A percentile compares a stretch with the other conserved stretches of the same genome.
Evolutionary conservation across 2,329 filamentous ascomycete species (phyloP).

Genomic region (Penicillium sp.): DNA sequence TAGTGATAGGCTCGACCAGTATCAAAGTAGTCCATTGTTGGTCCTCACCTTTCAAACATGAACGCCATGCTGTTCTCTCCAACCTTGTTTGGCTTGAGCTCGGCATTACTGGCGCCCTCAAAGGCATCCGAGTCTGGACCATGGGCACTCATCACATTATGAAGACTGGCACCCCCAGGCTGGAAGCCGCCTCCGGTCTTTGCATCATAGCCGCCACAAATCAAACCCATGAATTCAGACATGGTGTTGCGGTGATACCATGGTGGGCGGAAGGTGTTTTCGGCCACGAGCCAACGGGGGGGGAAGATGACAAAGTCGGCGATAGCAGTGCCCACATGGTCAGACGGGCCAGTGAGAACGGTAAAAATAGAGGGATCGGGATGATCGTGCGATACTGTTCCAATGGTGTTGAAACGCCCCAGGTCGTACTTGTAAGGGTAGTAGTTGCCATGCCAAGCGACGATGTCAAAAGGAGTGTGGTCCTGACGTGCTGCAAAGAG

Average conservation of each 20-base stretch:
- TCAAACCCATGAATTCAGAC: slow-evolving; percentile 62
- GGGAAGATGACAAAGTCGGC: slow-evolving; percentile 62
- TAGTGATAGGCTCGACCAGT: slow-evolving; percentile 22
- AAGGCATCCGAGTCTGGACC: slow-evolving; percentile 54
- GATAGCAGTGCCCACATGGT: slow-evolving; percentile 55
- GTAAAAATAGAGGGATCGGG: slow-evolving; percentile 74
- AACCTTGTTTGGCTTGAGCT: slow-evolving; percentile 52
- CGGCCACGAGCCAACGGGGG: slow-evolving; percentile 57
- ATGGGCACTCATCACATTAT: slow-evolving; percentile 68
- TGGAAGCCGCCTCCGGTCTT: slow-evolving; percentile 53
- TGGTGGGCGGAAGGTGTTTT: slow-evolving; percentile 55
- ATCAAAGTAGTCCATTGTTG: too few relatives aligned
- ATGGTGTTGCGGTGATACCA: slow-evolving; percentile 63
- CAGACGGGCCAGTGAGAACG: slow-evolving; percentile 54
- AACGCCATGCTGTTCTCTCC: slow-evolving; percentile 58
- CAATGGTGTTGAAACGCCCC: slow-evolving; percentile 68
- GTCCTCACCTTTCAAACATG: slow-evolving; percentile 53
- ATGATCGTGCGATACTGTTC: slow-evolving; percentile 68
- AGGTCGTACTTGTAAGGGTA: slow-evolving; percentile 79
- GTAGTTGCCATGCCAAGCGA: slow-evolving; percentile 75
- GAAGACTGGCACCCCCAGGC: slow-evolving; percentile 57
- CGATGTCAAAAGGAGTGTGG: slow-evolving; percentile 72
- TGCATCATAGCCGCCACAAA: slow-evolving; percentile 56
- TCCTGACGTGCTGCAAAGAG: slow-evolving; percentile 61
- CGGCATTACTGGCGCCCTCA: slow-evolving; percentile 48